Conservation (phyloP, 1,284 basidiomycete genomes). For the Tetrapyrgos nigripes region DNA sequence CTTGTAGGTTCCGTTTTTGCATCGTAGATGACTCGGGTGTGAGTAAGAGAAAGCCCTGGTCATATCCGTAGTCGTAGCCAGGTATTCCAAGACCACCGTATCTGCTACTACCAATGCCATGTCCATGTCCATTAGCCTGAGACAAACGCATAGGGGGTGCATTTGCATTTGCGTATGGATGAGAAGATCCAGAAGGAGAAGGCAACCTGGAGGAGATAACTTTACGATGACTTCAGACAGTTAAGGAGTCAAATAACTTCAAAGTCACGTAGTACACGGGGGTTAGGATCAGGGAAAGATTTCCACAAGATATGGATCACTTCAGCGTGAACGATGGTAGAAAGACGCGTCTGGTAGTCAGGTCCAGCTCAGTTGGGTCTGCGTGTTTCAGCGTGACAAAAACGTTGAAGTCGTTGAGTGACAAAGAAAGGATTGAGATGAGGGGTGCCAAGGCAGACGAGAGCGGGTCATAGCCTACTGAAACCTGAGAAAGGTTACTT, state of each 20-base stretch:
- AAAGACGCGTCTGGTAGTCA: conserved; percentile 40
- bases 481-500: too few species aligned
- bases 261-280: conserved; percentile 51
- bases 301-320: conserved; percentile 64
- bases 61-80: conserved; percentile 24
- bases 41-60: conserved; percentile 21
- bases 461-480: conserved; percentile 70
- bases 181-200: conserved; percentile 30
- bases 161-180: too few species aligned
- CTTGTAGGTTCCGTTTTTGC: conserved; percentile 13
- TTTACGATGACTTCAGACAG: conserved; percentile 66
- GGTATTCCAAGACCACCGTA: too few species aligned
- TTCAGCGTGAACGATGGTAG: conserved; percentile 59
- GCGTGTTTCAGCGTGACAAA: too few species aligned
- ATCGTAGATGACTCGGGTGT: conserved; percentile 16
- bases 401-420: conserved; percentile 40
- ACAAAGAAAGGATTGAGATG: conserved; percentile 56
- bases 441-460: conserved; percentile 60
- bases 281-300: too few species aligned
- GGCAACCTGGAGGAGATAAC: conserved; percentile 47
- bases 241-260: conserved; percentile 68
- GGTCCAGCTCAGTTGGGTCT: conserved; percentile 48
- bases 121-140: background rate
- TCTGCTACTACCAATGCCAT: too few species aligned
- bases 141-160: too few species aligned